Conservation (phyloP, 2,329 filamentous ascomycete species). For the Fusarium sp. region DNA sequence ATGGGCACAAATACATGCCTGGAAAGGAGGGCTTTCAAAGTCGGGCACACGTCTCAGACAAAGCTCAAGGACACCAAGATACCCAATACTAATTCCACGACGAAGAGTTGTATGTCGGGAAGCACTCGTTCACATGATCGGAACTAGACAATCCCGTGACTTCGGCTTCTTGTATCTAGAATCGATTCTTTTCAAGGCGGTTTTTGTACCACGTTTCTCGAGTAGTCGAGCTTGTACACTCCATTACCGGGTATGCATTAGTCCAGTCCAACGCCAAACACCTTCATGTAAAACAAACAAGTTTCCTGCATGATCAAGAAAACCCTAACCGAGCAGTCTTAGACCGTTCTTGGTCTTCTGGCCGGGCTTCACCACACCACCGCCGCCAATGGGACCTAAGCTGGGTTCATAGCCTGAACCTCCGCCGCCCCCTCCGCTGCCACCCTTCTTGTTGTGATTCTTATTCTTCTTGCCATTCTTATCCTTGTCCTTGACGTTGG, state of each 20-base stretch:
- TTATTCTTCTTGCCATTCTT: constrained; percentile 56
- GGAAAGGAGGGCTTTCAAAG: constrained; percentile 22
- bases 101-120: constrained; percentile 15
- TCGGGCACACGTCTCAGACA: constrained; percentile 15
- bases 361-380: constrained; percentile 73
- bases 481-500: constrained; percentile 75
- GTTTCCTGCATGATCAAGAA: neutral
- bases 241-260: constrained; percentile 19
- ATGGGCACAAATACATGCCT: constrained; percentile 1
- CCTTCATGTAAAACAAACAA: constrained; percentile 4
- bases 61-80: constrained; percentile 33
- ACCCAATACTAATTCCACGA: constrained; percentile 42
- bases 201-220: neutral
- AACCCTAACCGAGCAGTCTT: constrained; percentile 69
- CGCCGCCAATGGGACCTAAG: constrained; percentile 65
- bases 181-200: neutral
- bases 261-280: constrained; percentile 42
- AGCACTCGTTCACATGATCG: neutral
- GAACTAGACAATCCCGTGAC: neutral
- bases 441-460: constrained; percentile 56
- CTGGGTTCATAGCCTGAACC: constrained; percentile 64
- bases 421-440: constrained; percentile 47
- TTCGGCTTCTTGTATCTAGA: neutral
- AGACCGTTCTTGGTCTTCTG: constrained; percentile 79
- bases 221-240: constrained; percentile 4